phyloP scores from a whole-genome alignment of 805 yeast species.

The Schwanniomyces pseudopolymorphus region DNA sequence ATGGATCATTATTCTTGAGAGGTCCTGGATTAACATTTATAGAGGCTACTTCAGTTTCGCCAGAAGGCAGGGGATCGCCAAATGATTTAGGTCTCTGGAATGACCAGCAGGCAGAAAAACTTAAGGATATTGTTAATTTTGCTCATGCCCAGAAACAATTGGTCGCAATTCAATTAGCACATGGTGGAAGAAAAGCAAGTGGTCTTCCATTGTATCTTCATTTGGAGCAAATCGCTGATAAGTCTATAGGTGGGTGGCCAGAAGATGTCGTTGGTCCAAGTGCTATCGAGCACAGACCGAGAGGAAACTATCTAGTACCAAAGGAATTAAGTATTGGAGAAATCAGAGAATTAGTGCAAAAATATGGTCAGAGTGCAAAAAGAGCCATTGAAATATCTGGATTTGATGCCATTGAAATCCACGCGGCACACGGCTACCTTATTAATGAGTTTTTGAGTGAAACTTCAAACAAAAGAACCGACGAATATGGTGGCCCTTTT shows the following conservation, averaged over 20 bases:
- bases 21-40: slow-evolving; percentile 51
- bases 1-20: slow-evolving; percentile 45
- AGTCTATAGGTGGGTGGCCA: slow-evolving; percentile 41
- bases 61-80: slow-evolving; percentile 46
- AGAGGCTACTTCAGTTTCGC: slow-evolving; percentile 45
- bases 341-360: slow-evolving; percentile 36
- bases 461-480: slow-evolving; percentile 52
- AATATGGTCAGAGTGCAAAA: slow-evolving; percentile 47
- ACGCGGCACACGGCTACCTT: slow-evolving; percentile 64
- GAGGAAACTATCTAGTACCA: slow-evolving; percentile 31
- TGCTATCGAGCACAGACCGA: slow-evolving; percentile 28
- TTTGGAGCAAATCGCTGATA: slow-evolving; percentile 27
- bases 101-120: slow-evolving; percentile 45
- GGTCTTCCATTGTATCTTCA: slow-evolving; percentile 29
- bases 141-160: slow-evolving; percentile 44
- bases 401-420: slow-evolving; percentile 65
- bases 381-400: slow-evolving; percentile 51
- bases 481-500: slow-evolving; percentile 61
- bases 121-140: slow-evolving; percentile 42
- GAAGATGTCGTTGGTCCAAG: slow-evolving; percentile 47
- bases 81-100: slow-evolving; percentile 50
- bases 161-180: slow-evolving; percentile 56
- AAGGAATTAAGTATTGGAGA: slow-evolving; percentile 43
- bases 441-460: slow-evolving; percentile 48
- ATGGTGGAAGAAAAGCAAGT: slow-evolving; percentile 52